Conservation (phyloP, 1,139 yeast species). For the Protomyces inouyei region DNA sequence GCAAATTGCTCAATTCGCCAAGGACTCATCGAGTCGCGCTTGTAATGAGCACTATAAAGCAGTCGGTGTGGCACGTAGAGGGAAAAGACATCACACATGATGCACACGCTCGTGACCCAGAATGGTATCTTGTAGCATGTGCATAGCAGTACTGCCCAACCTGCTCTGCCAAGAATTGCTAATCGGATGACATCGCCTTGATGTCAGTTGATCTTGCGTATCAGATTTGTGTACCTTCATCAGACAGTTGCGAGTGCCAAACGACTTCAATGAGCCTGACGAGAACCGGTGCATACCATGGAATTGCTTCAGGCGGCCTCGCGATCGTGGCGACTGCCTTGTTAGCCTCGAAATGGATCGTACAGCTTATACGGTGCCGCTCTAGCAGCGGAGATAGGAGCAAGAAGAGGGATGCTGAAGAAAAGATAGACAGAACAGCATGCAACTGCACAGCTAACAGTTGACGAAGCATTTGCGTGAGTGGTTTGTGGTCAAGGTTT, state of each 20-base stretch:
- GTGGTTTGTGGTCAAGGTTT: not conserved
- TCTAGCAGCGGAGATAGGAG: too few species aligned
- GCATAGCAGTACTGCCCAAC: conserved; percentile 4
- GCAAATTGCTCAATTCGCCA: too few species aligned
- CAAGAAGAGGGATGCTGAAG: too few species aligned
- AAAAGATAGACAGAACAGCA: not conserved
- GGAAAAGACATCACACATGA: not conserved
- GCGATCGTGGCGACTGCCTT: conserved; percentile 3
- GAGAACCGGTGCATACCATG: not conserved
- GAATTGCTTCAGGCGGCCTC: conserved; percentile 1
- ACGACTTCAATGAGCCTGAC: not conserved
- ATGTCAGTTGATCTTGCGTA: not conserved
- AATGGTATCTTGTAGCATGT: not conserved
- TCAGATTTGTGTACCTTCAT: too few species aligned
- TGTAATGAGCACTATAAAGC: not conserved
- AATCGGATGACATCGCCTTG: not conserved
- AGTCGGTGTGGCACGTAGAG: conserved; percentile 5
- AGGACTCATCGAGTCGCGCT: too few species aligned
- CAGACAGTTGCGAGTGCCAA: too few species aligned
- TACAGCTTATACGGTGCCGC: not conserved
- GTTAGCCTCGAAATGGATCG: not conserved
- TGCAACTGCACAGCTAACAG: not conserved
- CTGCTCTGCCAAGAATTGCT: conserved; percentile 6
- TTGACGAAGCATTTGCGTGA: not conserved
- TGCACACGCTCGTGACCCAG: not conserved